phyloP scores from a whole-genome alignment of 2,329 filamentous ascomycete species.

The Aspergillus quadricinctus region DNA sequence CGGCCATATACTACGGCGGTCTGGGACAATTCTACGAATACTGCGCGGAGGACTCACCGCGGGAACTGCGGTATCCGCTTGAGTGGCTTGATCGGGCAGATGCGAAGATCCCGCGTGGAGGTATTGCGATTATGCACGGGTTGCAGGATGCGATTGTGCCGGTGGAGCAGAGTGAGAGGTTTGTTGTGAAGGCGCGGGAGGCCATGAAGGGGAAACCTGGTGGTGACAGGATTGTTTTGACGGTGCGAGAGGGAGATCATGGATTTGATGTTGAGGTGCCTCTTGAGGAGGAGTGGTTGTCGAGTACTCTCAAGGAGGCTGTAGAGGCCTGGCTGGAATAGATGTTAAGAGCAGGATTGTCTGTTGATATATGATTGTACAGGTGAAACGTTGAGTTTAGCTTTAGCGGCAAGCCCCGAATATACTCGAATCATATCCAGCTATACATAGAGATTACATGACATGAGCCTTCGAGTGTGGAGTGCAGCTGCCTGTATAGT shows the following conservation, averaged over 20 bases:
- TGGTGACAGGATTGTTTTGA: constrained; percentile 21
- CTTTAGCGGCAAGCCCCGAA: no score
- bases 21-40: constrained; percentile 16
- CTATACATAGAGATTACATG: no score
- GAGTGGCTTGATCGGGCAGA: constrained; percentile 23
- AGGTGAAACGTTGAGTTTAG: no score
- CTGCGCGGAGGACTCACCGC: constrained; percentile 9
- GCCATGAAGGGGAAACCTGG: constrained; percentile 20
- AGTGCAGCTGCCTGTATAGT: no score
- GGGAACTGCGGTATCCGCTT: constrained; percentile 23
- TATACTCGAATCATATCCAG: no score
- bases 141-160: constrained; percentile 30
- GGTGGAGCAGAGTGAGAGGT: constrained; percentile 22
- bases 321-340: constrained; percentile 24
- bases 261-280: constrained; percentile 29
- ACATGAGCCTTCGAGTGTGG: no score
- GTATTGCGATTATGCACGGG: constrained; percentile 33
- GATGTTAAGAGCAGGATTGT: no score
- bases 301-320: constrained; percentile 20
- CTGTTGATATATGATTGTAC: no score
- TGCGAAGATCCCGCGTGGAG: constrained; percentile 24
- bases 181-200: constrained; percentile 21
- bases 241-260: constrained; percentile 31
- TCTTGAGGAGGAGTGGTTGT: constrained; percentile 27
- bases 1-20: constrained; percentile 14